phyloP scores from a whole-genome alignment of 176 grass and related monocot species.

The Themeda triandra region DNA sequence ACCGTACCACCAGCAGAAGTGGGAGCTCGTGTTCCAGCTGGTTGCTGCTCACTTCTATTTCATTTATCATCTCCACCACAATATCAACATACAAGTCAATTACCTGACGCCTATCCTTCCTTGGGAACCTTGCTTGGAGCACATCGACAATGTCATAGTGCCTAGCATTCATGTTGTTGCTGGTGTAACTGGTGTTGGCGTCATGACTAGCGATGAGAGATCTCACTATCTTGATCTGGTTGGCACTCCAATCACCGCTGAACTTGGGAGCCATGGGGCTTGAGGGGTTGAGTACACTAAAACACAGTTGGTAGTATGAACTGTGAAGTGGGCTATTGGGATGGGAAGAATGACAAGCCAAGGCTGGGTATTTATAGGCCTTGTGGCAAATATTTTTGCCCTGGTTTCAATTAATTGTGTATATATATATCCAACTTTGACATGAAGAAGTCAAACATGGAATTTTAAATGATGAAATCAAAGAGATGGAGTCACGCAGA shows the following conservation, averaged over 20 bases:
- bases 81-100: constrained; percentile 26
- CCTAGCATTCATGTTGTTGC: neutral
- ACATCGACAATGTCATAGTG: neutral
- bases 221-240: neutral
- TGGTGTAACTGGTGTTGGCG: neutral
- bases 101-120: constrained; percentile 23
- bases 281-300: neutral
- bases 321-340: neutral
- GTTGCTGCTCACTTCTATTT: neutral
- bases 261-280: neutral
- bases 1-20: too few relatives aligned
- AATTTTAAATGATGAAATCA: neutral
- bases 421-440: neutral
- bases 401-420: neutral
- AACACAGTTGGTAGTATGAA: neutral
- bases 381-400: neutral
- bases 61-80: neutral
- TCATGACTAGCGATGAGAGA: neutral
- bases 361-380: neutral
- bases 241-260: neutral
- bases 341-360: neutral
- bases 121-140: constrained; percentile 4
- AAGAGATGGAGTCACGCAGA: neutral
- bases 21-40: neutral
- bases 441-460: neutral